Evolutionary conservation across 2,329 filamentous ascomycete species (phyloP), one percentile per base, ranked within the genome.

Genomic region (Cercospora zeina): DNA sequence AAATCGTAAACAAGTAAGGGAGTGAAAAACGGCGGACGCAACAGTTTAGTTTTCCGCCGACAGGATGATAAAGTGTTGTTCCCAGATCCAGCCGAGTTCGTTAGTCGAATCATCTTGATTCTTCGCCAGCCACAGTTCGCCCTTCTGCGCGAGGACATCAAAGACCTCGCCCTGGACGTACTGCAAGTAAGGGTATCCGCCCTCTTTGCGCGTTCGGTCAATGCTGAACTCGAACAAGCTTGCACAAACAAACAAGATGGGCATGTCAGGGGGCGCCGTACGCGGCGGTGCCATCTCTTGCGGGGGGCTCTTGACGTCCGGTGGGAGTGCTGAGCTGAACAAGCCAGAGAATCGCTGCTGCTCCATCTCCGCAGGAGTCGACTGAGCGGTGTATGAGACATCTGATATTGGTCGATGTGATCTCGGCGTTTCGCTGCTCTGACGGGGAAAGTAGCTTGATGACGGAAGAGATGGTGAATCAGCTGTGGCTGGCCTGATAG

Each of bases 201-300:
- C 93, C 78, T 97, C 95, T 62, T 90, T 87, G 70, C 96, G 91
- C 27, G 92, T 90, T 24, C 90, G 91, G 72, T 93, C 90, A 72
- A 97, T 97, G 72, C 96, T 96, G 79, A 97, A 99, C 75, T 97
- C 93, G 73, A 96, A 97, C 33, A 97, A 83, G 70, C 91, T 96
- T 19, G 93, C 95, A 13, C 93, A 95, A 16, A 97, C 82, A 82
- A 96, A 99, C 50, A 97, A 80, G 7, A 96, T 86, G 82, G 54
- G 67, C 27, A 64, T 67, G 55, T 70, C 68, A 7, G 64, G 37
- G 2, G 67, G 66, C 14, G 70, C 68, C 16, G 66, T 54, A n/a
- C 65, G 58, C 6, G 59, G 30, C 21, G 66, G 61, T 7, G 59
- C 58, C 21, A 61, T 50, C 24, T 58, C 42, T 31, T 63, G 54